These are phyloP conservation scores for Taxillus chinensis DNA, from an alignment of 164 flowering plant species.

Conservation along the genomic window DNA sequence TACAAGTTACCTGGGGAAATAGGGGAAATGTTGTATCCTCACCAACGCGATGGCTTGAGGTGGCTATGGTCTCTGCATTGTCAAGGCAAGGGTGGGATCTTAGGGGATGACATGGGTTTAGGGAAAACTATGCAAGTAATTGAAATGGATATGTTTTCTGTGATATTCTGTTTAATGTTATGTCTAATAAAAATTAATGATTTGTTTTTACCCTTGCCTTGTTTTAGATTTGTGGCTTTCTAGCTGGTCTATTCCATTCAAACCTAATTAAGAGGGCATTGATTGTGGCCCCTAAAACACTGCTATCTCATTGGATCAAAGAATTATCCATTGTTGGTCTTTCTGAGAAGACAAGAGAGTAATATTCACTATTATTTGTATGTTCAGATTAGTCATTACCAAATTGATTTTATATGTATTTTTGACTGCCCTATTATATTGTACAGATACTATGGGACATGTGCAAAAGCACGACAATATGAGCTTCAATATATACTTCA, in stretches of 20 bases:
- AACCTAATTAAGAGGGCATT: constrained; percentile 67
- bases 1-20: constrained; percentile 51
- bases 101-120: constrained; percentile 99
- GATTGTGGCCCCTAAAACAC: constrained; percentile 91
- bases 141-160: not conserved
- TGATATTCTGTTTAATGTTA: not conserved
- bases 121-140: constrained; percentile 99
- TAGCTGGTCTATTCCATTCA: constrained; percentile 82
- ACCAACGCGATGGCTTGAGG: constrained; percentile 80
- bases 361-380: constrained; percentile 14
- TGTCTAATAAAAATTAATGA: not conserved
- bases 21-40: constrained; percentile 76
- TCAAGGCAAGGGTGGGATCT: constrained; percentile 75
- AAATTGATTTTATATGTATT: not conserved
- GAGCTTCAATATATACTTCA: constrained; percentile 85
- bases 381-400: not conserved
- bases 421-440: not conserved
- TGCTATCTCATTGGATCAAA: constrained; percentile 86
- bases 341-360: constrained; percentile 76
- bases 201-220: not conserved
- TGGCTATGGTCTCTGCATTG: constrained; percentile 98
- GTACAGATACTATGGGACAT: constrained; percentile 64
- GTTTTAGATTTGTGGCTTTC: constrained; percentile 68
- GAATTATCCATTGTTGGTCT: constrained; percentile 81
- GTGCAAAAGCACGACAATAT: constrained; percentile 51